Conservation (phyloP, 192 early-diverging fungal genomes). For the Umbelopsis sp. region DNA sequence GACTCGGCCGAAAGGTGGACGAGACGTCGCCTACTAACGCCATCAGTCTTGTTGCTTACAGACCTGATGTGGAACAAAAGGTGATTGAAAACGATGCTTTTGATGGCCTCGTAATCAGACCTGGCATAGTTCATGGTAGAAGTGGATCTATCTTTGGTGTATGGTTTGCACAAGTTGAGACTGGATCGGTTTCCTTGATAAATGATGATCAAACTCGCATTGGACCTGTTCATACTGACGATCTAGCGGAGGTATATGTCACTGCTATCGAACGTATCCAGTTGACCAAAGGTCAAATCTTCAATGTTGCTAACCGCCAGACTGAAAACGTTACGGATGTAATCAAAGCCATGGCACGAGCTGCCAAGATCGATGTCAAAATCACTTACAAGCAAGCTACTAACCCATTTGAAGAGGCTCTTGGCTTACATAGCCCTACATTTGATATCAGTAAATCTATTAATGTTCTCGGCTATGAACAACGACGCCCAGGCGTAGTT, state of each 20-base stretch:
- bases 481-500: not conserved
- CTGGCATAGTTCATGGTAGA: conserved; percentile 32
- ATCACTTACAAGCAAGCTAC: not conserved
- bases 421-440: not conserved
- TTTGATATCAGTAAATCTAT: not conserved
- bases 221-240: conserved; percentile 37
- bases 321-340: conserved; percentile 31
- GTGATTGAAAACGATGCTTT: conserved; percentile 18
- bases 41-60: conserved; percentile 23
- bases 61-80: conserved; percentile 28
- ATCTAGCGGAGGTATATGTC: conserved; percentile 36
- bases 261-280: conserved; percentile 26
- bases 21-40: not conserved
- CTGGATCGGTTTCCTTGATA: not conserved
- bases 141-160: conserved; percentile 18
- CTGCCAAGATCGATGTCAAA: conserved; percentile 25
- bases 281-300: conserved; percentile 31
- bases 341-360: conserved; percentile 29
- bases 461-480: not conserved
- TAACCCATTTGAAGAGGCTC: conserved; percentile 13
- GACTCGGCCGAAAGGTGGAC: not conserved
- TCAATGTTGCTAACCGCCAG: conserved; percentile 31
- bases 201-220: conserved; percentile 22
- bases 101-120: conserved; percentile 29
- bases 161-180: conserved; percentile 30